Conservation (phyloP, 2,329 filamentous ascomycete genomes). For the Ceratocystis destructans region DNA sequence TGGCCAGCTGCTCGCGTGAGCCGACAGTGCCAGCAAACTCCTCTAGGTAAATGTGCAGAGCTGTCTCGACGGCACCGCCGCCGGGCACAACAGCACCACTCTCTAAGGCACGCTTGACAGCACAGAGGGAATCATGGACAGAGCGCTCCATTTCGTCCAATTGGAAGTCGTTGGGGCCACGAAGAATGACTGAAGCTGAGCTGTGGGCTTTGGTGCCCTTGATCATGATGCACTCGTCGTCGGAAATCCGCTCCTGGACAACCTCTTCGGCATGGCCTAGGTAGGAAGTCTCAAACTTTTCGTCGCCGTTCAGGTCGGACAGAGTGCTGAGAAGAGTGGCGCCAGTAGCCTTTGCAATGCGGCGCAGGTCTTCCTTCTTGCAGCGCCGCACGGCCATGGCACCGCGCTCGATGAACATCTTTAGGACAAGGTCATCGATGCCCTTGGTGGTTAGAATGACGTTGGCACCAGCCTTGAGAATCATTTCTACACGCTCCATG, state of each 20-base stretch:
- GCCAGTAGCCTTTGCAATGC: slow-evolving; percentile 91
- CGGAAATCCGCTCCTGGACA: slow-evolving; percentile 93
- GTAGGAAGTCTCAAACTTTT: slow-evolving; percentile 84
- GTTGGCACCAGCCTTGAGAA: slow-evolving; percentile 91
- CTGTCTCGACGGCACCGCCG: slow-evolving; percentile 95
- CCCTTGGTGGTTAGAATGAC: slow-evolving; percentile 96
- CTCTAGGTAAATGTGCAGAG: slow-evolving; percentile 95
- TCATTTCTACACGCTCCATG: slow-evolving; percentile 89
- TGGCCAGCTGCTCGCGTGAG: slow-evolving; percentile 92
- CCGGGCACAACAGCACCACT: slow-evolving; percentile 94
- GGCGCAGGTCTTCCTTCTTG: slow-evolving; percentile 94
- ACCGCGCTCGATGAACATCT: slow-evolving; percentile 85
- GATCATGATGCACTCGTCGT: slow-evolving; percentile 94
- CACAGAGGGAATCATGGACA: slow-evolving; percentile 89
- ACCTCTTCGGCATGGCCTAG: slow-evolving; percentile 91
- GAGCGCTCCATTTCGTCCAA: slow-evolving; percentile 99
- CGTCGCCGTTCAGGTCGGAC: slow-evolving; percentile 93
- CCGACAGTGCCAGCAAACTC: slow-evolving; percentile 96
- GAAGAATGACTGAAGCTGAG: slow-evolving; percentile 89
- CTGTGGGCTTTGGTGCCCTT: slow-evolving; percentile 92
- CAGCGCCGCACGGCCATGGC: slow-evolving; percentile 92
- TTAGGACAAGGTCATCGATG: slow-evolving; percentile 90
- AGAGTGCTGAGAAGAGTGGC: slow-evolving; percentile 85
- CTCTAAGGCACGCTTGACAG: slow-evolving; percentile 93
- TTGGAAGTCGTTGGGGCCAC: slow-evolving; percentile 89